phyloP scores from a whole-genome alignment of 345 rosid genomes.

The Eucalyptus dawsonii region DNA sequence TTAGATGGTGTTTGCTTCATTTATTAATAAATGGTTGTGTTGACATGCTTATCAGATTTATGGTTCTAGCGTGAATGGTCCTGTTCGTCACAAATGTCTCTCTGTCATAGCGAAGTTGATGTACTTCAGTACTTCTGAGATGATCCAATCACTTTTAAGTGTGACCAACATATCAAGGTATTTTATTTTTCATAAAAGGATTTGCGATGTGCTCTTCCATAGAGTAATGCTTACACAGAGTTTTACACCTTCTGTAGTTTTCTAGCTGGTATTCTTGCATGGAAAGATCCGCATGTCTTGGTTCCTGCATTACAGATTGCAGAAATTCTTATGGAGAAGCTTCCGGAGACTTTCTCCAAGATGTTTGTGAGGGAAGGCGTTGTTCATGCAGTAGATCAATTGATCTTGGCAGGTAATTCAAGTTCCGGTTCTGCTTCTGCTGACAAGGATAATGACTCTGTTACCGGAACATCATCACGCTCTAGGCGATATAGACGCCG shows the following conservation, averaged over 20 bases:
- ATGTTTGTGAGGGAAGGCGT: slow-evolving; percentile 96
- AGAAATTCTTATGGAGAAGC: slow-evolving; percentile 97
- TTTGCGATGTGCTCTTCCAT: not conserved
- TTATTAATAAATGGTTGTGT: not conserved
- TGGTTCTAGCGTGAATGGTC: slow-evolving; percentile 92
- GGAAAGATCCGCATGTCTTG: slow-evolving; percentile 98
- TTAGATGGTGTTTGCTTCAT: not conserved
- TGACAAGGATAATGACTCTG: slow-evolving; percentile 74
- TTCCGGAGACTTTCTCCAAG: slow-evolving; percentile 92
- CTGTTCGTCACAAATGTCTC: slow-evolving; percentile 95
- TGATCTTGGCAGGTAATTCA: slow-evolving; percentile 59
- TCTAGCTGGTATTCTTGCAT: slow-evolving; percentile 96
- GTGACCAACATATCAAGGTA: slow-evolving; percentile 95
- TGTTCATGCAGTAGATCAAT: slow-evolving; percentile 97
- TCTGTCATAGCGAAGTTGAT: slow-evolving; percentile 91
- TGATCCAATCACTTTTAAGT: slow-evolving; percentile 78
- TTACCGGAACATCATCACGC: slow-evolving; percentile 53
- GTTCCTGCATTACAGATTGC: slow-evolving; percentile 97
- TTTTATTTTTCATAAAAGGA: not conserved
- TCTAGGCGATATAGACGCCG: slow-evolving; percentile 90
- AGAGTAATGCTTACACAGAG: not conserved
- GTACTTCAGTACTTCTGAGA: slow-evolving; percentile 85
- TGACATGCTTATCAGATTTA: slow-evolving; percentile 54
- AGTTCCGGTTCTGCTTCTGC: slow-evolving; percentile 22
- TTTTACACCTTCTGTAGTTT: slow-evolving; percentile 32